Evolutionary conservation across 495 filamentous ascomycete species (phyloP), one percentile per base, ranked within the genome.

Genomic region (Rostrohypoxylon terebratum): DNA sequence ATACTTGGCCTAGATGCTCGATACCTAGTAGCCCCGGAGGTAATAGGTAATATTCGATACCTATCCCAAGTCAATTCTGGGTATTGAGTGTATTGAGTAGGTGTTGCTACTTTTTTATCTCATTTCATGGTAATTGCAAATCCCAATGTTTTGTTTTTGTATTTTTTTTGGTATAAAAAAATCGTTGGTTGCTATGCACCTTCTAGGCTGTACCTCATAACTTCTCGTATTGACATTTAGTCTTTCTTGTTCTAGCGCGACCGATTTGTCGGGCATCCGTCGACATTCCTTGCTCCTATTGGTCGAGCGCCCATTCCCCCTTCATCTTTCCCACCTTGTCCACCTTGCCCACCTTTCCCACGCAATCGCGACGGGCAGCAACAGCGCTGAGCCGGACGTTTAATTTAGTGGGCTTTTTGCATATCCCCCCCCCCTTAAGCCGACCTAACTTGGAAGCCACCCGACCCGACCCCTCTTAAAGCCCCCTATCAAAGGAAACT

Each of bases 331-430:
- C 71, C 66, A 70, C 66, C 38, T 42, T 42, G 0, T 42, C 38
- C 34, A 38, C 34, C 33, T 34, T 34, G 33, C 8, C 36, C 36
- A 42, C 38, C 38, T 42, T 42, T 74, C 71, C 71, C 66, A 70
- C 66, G 57, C 62, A 50, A 66, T 63, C 44, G 66, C 62, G 62
- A 67, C 66, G 50, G 66, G 55, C 55, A 65, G 48, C 57, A 73
- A 61, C 60, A 73, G 54, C 57, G 31, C 51, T 23, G 50, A 20
- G 23, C 59, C 65, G 40, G 48, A 20, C 57, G 51, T 63, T 62
- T 36, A 4, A 23, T 66, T 73, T 69, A 69, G 66, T 69, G 61
- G 66, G 44, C 38, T 48, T 48, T 48, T 40, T 42, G 60, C 61
- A 65, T 60, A 51, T 31, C 20, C 14, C 6, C 4, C 9, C 54